Percentiles rank a stretch among this genome's conserved stretches.
phyloP scores from a whole-genome alignment of 176 grass and related monocot genomes.

The Puya raimondii region DNA sequence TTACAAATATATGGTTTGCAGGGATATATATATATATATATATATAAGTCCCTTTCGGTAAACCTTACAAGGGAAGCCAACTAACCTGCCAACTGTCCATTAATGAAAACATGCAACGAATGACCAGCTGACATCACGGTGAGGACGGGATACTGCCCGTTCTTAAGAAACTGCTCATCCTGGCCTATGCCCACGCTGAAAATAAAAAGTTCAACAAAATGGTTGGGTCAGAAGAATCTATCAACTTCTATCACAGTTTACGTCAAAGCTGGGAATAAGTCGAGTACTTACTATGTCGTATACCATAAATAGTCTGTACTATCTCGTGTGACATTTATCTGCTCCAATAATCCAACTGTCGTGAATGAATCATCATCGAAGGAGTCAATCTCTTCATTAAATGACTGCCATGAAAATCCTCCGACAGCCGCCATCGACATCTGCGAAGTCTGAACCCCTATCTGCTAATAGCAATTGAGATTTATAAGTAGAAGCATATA shows the following conservation, averaged over 20 bases:
- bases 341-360: conserved; percentile 74
- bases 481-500: neutral
- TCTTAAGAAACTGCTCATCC: conserved; percentile 60
- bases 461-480: conserved; percentile 26
- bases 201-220: conserved; percentile 20
- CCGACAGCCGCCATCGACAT: conserved; percentile 86
- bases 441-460: conserved; percentile 71
- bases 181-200: conserved; percentile 56
- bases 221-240: conserved; percentile 1
- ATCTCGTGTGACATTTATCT: conserved; percentile 95
- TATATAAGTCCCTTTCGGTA: neutral
- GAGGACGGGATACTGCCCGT: conserved; percentile 42
- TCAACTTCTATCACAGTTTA: neutral
- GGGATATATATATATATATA: neutral
- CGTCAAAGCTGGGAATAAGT: conserved; percentile 2
- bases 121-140: conserved; percentile 97
- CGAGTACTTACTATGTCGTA: conserved; percentile 68
- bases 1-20: neutral
- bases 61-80: neutral
- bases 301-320: conserved; percentile 95
- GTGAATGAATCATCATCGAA: conserved; percentile 50
- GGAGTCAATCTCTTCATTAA: conserved; percentile 71
- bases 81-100: conserved; percentile 64
- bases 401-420: conserved; percentile 72
- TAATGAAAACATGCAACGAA: conserved; percentile 77